Evolutionary conservation across 73 alveolate genomes (phyloP).

Genomic region (Paramecium caudatum): DNA sequence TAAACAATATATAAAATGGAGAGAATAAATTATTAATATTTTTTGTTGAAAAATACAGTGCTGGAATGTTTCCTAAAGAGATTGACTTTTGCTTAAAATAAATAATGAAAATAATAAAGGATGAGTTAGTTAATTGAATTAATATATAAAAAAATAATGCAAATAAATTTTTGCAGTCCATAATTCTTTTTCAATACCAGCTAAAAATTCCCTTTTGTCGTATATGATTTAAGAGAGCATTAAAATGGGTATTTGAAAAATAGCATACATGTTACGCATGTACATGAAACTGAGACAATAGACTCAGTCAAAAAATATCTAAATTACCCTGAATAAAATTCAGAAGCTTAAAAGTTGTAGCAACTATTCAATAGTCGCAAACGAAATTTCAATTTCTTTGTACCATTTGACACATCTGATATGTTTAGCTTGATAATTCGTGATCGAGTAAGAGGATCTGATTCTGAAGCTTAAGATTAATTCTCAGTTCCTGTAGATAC

Average conservation of each 20-base stretch:
- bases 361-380: neutral
- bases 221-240: slow-evolving; percentile 56
- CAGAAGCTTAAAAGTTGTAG: slow-evolving; percentile 35
- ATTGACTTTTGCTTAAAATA: neutral
- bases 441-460: neutral
- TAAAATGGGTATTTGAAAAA: slow-evolving; percentile 44
- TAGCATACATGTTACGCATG: neutral
- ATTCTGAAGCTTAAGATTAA: slow-evolving; percentile 8
- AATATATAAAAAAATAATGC: slow-evolving; percentile 13
- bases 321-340: neutral
- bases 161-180: slow-evolving; percentile 53
- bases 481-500: neutral
- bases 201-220: slow-evolving; percentile 56
- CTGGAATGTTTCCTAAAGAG: neutral
- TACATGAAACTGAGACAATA: neutral
- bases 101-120: neutral
- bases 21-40: neutral
- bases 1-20: slow-evolving; percentile 6
- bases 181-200: slow-evolving; percentile 27
- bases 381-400: slow-evolving; percentile 62
- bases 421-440: slow-evolving; percentile 18
- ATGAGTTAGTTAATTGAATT: neutral
- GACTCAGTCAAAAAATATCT: slow-evolving; percentile 21
- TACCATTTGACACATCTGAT: slow-evolving; percentile 45
- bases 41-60: slow-evolving; percentile 3